Evolutionary conservation across 2,329 filamentous ascomycete genomes (phyloP), one percentile per base, ranked within the genome.

Genomic region (Colletotrichum acutatum): DNA sequence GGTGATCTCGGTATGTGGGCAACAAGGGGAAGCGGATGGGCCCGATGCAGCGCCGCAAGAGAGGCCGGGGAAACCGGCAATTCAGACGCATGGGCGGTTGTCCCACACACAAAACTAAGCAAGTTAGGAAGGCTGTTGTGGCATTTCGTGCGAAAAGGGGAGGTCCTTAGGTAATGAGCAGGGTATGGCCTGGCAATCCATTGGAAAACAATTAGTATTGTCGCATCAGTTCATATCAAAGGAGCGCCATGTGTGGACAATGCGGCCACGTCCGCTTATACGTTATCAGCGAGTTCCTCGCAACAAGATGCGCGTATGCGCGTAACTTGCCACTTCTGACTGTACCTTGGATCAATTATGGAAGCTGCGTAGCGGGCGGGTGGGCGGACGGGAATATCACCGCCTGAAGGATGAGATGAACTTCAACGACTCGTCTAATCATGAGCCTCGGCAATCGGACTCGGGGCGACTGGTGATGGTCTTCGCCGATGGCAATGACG

Each of bases 71-170:
- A 19, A 49, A 16, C 56, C 60, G 66, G 49, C 61, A 71, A 61
- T 71, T 53, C 19, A 26, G 37, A 24, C 3, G 26, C 46, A 46
- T 26, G 32, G n/a, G 30, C 26, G 19, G n/a, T 22, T 30, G 28
- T 42, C 42, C 56, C 19, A 34, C 34, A 5, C 28, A n/a, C 54
- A 37, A 28, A 32, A 26, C 71, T 73, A 73, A 66, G 54, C 66
- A 28, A 24, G 30, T 61, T 58, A 71, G 71, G 71, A 71, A 73
- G 70, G 66, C 60, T 57, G 26, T 42, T 52, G 49, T 34, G 19
- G 26, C n/a, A 52, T 7, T 34, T 32, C 14, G 16, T 28, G 32
- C 65, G 24, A 66, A 73, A 66, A 30, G 2, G 71, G 71, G 70
- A 73, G 66, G 66, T 73, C 11, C 61, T 66, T 70, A 49, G 28